Percentiles rank a stretch among this genome's conserved stretches.
Conservation (phyloP, 108 stramenopile genomes). For the Cyclotella cryptica region DNA sequence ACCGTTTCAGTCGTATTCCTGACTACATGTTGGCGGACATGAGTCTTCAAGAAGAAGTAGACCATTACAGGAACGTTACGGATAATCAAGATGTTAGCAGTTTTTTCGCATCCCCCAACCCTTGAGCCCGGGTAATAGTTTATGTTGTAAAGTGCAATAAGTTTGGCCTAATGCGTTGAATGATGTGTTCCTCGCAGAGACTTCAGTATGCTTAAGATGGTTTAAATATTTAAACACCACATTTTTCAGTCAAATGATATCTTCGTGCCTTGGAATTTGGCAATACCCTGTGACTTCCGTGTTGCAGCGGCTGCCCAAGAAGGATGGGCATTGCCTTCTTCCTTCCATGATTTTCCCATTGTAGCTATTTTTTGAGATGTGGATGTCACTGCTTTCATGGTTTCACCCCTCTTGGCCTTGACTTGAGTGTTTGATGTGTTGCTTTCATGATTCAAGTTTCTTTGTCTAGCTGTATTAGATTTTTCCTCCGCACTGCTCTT, state of each 20-base stretch:
- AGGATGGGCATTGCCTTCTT: conserved; percentile 74
- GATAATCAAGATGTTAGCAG: not conserved
- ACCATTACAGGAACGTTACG: not conserved
- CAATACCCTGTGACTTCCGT: conserved; percentile 76
- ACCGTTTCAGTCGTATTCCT: conserved; percentile 3
- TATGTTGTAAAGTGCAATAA: not conserved
- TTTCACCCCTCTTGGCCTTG: conserved; percentile 7
- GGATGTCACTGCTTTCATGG: conserved; percentile 21
- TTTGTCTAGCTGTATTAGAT: conserved; percentile 1
- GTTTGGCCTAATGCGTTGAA: not conserved
- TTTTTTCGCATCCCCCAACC: not conserved
- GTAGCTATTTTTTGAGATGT: conserved; percentile 40
- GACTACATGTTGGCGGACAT: conserved; percentile 12
- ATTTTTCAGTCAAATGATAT: conserved; percentile 76
- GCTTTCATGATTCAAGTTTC: not conserved
- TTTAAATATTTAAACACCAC: not conserved
- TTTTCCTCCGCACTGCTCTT: conserved; percentile 20
- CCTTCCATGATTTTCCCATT: conserved; percentile 63
- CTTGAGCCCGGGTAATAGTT: not conserved
- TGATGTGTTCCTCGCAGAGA: too few species aligned
- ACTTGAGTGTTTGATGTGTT: conserved; percentile 9
- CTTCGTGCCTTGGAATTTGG: conserved; percentile 80
- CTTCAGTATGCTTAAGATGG: too few species aligned
- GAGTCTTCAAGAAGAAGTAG: not conserved
- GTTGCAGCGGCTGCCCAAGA: conserved; percentile 83